Evolutionary conservation across 1,284 basidiomycete genomes (phyloP), one percentile per base, ranked within the genome.

Genomic region (Austroboletus novae-zelandiae): DNA sequence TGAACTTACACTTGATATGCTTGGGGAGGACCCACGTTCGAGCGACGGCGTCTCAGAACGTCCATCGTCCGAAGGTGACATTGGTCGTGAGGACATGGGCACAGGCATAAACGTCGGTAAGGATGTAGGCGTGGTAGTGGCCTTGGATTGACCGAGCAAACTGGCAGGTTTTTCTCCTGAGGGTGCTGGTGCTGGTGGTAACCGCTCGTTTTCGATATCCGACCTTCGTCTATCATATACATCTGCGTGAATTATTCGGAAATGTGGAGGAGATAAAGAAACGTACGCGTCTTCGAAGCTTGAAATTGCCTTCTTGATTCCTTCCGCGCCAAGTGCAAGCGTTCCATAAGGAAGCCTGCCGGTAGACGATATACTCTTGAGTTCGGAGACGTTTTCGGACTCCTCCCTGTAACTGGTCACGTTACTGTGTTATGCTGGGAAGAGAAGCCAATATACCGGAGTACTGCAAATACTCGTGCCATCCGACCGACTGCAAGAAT

Each of bases 191-290:
- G 25, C 25, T 25, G 96, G 96, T 13, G 95, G 96, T 27, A 98
- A 75, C 41, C 93, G 87, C 73, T 99, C 96, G 74, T 99, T 98
- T 75, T 99, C 96, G 62, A 99, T 98, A 77, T 99, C 97, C 37
- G 92, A 94, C 74, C 95, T 96, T 58, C 96, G 92, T 20, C 91
- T 94, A 61, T 23, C 25, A 25, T 25, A 25, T 25, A 6, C 25
- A 8, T 25, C 5, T 6, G 30, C 25, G 34, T 47, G 11, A 41
- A 43, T 43, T 4, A 51, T 10, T 50, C 23, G 13, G 49, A 32
- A 43, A 34, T 17, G 34, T 8, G 11, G 46, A 36, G 34, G 39
- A 4, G 35, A 43, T 25, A 25, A 23, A 25, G 25, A 25, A 20
- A 87, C 91, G 58, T 74, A 94, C 90, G 96, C 96, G 67, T 98